Evolutionary conservation across 2,329 filamentous ascomycete species (phyloP), one percentile per base, ranked within the genome.

Genomic region (Arachnomyces sp.): DNA sequence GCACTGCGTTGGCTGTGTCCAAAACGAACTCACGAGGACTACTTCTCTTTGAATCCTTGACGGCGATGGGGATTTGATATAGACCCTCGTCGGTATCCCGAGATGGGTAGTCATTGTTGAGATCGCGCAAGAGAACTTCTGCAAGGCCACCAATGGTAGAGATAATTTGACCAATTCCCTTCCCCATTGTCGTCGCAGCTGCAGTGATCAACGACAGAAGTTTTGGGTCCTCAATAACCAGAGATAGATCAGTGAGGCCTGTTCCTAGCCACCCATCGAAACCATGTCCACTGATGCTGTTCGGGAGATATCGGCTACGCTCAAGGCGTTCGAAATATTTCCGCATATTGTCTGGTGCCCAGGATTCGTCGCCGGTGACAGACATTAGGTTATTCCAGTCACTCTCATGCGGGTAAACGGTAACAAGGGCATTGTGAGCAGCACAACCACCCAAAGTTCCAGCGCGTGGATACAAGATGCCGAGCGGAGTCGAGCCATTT

Each of bases 391-490:
- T 59, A 34, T 77, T 65, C 59, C 74, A 82, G 56, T 82, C 79
- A 18, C 68, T 71, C 34, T 73, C 65, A 42, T 76, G 69, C 0
- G 79, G 77, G 43, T 77, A 72, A 17, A 80, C 64, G 12, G 72
- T 67, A 36, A 82, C 72, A 33, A 79, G 58, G 5, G 76, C 77
- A 33, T 80, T 78, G 58, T 83, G 79, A 4, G 72, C 69, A 1
- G 74, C 71, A 56, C 76, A 79, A 3, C 76, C 76, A 38, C 76
- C 75, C 1, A 79, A 59, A 2, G 67, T 73, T 14, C 70, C 73
- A 2, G 73, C 66, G 11, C 77, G 70, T 7, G 76, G 76, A 49
- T 81, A 81, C 7, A 74, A 62, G 11, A 71, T 72, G 3, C 77
- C 77, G 47, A 72, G 65, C 45, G 68, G 57, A 3, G 53, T 65